Evolutionary conservation across 108 stramenopile genomes (phyloP).

Genomic region (Pseudonitzschia delicatissima): DNA sequence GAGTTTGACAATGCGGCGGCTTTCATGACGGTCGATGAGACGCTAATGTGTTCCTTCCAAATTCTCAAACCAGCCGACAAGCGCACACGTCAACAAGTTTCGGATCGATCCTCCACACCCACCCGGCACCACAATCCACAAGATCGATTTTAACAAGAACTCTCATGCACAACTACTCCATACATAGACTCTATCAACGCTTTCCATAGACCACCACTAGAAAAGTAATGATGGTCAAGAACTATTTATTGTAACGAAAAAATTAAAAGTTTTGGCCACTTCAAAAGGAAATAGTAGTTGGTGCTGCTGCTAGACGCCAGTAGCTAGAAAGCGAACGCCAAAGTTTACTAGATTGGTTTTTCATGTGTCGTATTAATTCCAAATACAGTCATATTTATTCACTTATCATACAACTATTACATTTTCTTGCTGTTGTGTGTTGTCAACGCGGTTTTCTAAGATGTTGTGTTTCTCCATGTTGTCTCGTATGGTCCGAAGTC

Average conservation of each 20-base stretch:
- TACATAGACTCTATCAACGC: not conserved
- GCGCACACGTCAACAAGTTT: not conserved
- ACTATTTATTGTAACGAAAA: not conserved
- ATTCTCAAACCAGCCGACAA: slow-evolving; percentile 90
- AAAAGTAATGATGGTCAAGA: too few species aligned
- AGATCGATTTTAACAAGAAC: not conserved
- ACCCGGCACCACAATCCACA: not conserved
- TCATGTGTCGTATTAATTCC: too few species aligned
- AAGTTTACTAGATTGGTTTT: too few species aligned
- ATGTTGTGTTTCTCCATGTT: too few species aligned
- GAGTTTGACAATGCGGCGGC: slow-evolving; percentile 83
- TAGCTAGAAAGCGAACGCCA: too few species aligned
- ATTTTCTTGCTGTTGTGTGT: too few species aligned
- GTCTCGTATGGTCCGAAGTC: too few species aligned
- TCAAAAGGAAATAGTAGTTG: not conserved
- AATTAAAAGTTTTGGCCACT: not conserved
- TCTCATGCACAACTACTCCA: not conserved
- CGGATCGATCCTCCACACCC: not conserved
- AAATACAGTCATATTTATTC: too few species aligned
- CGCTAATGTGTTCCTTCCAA: slow-evolving; percentile 98
- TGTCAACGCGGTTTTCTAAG: too few species aligned
- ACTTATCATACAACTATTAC: too few species aligned
- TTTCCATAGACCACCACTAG: too few species aligned
- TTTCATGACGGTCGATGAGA: slow-evolving; percentile 97
- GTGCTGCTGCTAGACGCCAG: too few species aligned